These are phyloP conservation scores for Geoglossum cookeanum DNA, from an alignment of 2,329 filamentous ascomycete genomes.

Conservation along the genomic window DNA sequence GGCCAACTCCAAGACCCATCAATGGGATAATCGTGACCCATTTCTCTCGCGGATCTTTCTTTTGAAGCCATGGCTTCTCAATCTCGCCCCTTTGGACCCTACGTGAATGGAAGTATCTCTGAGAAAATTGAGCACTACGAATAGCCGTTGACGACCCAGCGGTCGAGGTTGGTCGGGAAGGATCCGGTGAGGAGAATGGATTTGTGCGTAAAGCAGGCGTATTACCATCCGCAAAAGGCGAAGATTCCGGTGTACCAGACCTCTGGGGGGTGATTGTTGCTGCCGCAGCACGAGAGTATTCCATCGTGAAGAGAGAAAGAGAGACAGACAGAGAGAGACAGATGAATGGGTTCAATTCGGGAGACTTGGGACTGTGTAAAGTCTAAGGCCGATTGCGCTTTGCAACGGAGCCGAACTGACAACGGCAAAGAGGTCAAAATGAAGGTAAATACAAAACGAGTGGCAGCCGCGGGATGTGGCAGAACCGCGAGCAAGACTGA, in stretches of 20 bases:
- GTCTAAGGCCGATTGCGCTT: background rate
- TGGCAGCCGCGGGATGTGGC: background rate
- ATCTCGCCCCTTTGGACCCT: constrained; percentile 52
- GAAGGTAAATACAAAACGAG: background rate
- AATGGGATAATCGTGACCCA: constrained; percentile 70
- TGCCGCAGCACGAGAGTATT: constrained; percentile 8
- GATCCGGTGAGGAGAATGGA: constrained; percentile 23
- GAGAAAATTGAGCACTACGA: constrained; percentile 10
- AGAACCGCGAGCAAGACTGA: background rate
- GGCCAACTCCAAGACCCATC: constrained; percentile 48
- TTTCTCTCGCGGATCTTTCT: constrained; percentile 59
- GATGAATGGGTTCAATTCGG: background rate
- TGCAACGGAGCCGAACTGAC: background rate
- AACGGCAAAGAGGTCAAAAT: background rate
- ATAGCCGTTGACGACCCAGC: constrained; percentile 24
- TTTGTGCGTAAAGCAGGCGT: constrained; percentile 8
- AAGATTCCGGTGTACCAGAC: constrained; percentile 19
- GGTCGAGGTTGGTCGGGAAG: constrained; percentile 24
- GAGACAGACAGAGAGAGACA: background rate
- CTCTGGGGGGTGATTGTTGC: constrained; percentile 19
- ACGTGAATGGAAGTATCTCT: constrained; percentile 51
- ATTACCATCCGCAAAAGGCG: constrained; percentile 5
- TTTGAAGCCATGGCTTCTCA: constrained; percentile 60
- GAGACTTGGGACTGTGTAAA: background rate
- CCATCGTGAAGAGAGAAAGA: background rate